phyloP scores from a whole-genome alignment of 2,329 filamentous ascomycete genomes.

The Pseudogymnoascus sp. region DNA sequence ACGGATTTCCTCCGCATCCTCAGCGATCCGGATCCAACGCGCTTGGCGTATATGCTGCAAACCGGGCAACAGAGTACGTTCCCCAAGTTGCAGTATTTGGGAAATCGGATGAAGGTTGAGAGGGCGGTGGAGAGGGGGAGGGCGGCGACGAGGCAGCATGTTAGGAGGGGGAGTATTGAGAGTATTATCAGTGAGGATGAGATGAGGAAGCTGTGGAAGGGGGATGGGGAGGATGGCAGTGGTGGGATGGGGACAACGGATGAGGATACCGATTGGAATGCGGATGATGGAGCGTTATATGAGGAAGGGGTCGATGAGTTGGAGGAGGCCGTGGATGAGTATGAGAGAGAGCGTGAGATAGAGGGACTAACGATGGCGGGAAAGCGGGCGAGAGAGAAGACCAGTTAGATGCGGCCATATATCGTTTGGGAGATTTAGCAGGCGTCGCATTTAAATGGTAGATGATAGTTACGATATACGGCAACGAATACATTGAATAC shows the following conservation, averaged over 20 bases:
- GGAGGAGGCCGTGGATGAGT: background rate
- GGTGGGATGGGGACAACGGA: conserved; percentile 6
- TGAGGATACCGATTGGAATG: conserved; percentile 8
- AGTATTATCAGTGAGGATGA: conserved; percentile 55
- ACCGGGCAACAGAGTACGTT: conserved; percentile 84
- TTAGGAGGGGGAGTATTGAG: conserved; percentile 45
- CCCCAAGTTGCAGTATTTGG: conserved; percentile 84
- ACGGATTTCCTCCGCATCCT: conserved; percentile 83
- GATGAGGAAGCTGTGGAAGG: conserved; percentile 29
- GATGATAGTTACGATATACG: background rate
- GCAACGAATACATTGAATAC: conserved; percentile 4
- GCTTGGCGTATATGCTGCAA: conserved; percentile 80
- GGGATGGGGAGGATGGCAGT: background rate
- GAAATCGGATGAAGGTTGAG: conserved; percentile 80
- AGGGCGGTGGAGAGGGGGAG: conserved; percentile 53
- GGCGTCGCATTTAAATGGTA: background rate
- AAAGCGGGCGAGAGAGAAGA: background rate
- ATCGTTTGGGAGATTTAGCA: background rate
- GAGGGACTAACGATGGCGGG: background rate
- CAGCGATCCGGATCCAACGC: conserved; percentile 65
- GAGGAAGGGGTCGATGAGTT: background rate
- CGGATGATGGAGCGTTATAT: background rate
- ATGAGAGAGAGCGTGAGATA: background rate
- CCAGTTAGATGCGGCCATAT: background rate
- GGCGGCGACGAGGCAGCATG: conserved; percentile 41